Percentiles rank a stretch among this genome's conserved stretches.
Conservation (phyloP, 768 basidiomycete species). For the Imleria badia region DNA sequence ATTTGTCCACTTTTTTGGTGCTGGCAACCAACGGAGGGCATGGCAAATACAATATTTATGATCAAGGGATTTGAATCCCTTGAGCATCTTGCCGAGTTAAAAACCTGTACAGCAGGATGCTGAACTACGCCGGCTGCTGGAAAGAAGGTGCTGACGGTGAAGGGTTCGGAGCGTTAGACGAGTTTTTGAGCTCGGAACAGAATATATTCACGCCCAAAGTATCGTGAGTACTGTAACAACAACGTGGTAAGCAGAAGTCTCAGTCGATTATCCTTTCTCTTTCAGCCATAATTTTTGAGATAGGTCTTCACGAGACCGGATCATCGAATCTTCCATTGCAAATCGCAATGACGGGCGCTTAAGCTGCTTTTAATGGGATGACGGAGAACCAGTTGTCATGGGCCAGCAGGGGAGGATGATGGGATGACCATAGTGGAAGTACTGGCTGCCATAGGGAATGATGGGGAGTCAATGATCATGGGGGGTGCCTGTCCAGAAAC, state of each 20-base stretch:
- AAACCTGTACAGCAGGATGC: not conserved
- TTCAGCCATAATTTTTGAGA: constrained; percentile 36
- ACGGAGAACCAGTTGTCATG: constrained; percentile 16
- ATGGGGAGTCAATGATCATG: constrained; percentile 19
- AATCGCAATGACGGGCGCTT: constrained; percentile 28
- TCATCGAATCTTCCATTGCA: constrained; percentile 10
- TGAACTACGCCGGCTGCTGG: not conserved
- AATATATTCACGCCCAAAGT: not conserved
- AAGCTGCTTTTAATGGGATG: constrained; percentile 11
- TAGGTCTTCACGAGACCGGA: constrained; percentile 5
- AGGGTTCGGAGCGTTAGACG: not conserved
- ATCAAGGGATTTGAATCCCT: no score
- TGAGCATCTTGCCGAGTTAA: not conserved
- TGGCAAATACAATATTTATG: no score
- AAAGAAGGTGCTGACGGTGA: not conserved
- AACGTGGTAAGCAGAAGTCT: not conserved
- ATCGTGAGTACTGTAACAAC: not conserved
- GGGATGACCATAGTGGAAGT: not conserved
- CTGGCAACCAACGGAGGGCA: no score
- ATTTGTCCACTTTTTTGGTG: constrained; percentile 35
- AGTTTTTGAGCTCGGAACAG: not conserved
- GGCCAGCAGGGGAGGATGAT: constrained; percentile 1
- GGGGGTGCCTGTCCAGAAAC: constrained; percentile 4
- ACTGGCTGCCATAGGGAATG: constrained; percentile 12
- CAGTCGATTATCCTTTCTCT: constrained; percentile 21